A percentile compares a stretch with the other conserved stretches of the same genome.
Conservation (phyloP, 2,329 filamentous ascomycete species). For the Neopestalotiopsis clavispora region DNA sequence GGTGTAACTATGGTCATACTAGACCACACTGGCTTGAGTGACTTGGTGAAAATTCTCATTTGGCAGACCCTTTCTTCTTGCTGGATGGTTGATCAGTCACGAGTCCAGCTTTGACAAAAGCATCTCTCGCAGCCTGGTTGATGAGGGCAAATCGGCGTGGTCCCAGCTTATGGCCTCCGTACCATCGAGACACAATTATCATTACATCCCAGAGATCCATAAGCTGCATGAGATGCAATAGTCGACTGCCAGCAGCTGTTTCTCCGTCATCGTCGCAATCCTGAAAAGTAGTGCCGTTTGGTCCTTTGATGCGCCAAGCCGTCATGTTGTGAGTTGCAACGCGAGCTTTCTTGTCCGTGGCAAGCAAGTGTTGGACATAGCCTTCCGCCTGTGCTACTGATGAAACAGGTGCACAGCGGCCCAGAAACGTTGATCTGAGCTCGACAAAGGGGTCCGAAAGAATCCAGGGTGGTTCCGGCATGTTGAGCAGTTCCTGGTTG, state of each 20-base stretch:
- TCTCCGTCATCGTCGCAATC: slow-evolving; percentile 98
- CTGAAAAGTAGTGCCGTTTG: slow-evolving; percentile 67
- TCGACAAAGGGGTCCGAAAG: slow-evolving; percentile 77
- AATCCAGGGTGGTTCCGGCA: slow-evolving; percentile 65
- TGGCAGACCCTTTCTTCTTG: slow-evolving; percentile 45
- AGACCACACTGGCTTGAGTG: not conserved
- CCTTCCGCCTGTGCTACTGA: slow-evolving; percentile 73
- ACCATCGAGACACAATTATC: slow-evolving; percentile 95
- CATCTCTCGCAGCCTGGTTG: slow-evolving; percentile 84
- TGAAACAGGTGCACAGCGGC: slow-evolving; percentile 72
- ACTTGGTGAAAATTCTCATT: not conserved
- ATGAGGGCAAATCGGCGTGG: slow-evolving; percentile 91
- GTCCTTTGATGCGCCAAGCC: slow-evolving; percentile 82
- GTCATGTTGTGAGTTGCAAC: slow-evolving; percentile 93
- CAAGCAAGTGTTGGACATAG: slow-evolving; percentile 76
- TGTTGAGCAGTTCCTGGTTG: slow-evolving; percentile 17
- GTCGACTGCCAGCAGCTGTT: slow-evolving; percentile 82
- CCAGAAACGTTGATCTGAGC: slow-evolving; percentile 87
- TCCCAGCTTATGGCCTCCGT: slow-evolving; percentile 87
- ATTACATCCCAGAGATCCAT: slow-evolving; percentile 94
- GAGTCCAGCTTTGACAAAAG: slow-evolving; percentile 77
- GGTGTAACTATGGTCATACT: not conserved
- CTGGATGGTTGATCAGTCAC: slow-evolving; percentile 54
- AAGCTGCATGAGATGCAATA: slow-evolving; percentile 90
- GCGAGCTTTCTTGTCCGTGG: slow-evolving; percentile 84